Evolutionary conservation across 768 basidiomycete genomes (phyloP), one percentile per base, ranked within the genome.

Genomic region (Rhodotorula paludigena): DNA sequence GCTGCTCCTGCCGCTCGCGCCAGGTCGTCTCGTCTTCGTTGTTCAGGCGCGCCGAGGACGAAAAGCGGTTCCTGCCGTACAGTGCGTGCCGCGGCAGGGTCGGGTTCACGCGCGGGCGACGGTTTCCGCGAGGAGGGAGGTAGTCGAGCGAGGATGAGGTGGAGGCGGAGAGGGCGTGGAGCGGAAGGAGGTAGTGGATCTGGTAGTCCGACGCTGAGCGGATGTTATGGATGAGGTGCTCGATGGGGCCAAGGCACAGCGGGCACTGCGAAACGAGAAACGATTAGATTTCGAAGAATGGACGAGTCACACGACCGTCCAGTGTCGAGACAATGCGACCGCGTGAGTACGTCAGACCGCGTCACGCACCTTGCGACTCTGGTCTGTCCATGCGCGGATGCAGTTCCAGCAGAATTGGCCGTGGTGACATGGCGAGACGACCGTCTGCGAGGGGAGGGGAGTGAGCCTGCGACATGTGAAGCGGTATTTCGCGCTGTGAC

Each of bases 331-430:
- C 7, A n/a, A 36, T 39, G 25, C 28, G 33, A 20, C 32, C 21
- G 57, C 7, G 41, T 15, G 47, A 48, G 23, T 39, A 21, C n/a
- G n/a, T n/a, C n/a, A n/a, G n/a, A n/a, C n/a, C n/a, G n/a, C n/a
- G n/a, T n/a, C n/a, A 23, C 51, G 14, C 25, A 71, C 69, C 21
- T 67, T 67, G 23, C 71, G 66, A 15, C 59, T 62, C 58, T 72
- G 71, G 42, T 72, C 71, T 1, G 63, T 62, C 71, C 71, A 72
- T 5, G 71, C 60, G 20, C 63, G 63, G 47, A 72, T 68, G 48
- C 70, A 67, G 42, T 60, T 51, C 69, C 64, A 72, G 66, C 71
- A 72, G 71, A 72, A 72, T 45, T 64, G 63, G 12, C 63, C 59
- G 35, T 72, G 71, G 51, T 68, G 67, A 32, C 67, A 68, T 10